A percentile compares a stretch with the other conserved stretches of the same genome.
These are phyloP conservation scores for Dillenia suffruticosa DNA, from an alignment of 164 flowering plant species.

Conservation along the genomic window DNA sequence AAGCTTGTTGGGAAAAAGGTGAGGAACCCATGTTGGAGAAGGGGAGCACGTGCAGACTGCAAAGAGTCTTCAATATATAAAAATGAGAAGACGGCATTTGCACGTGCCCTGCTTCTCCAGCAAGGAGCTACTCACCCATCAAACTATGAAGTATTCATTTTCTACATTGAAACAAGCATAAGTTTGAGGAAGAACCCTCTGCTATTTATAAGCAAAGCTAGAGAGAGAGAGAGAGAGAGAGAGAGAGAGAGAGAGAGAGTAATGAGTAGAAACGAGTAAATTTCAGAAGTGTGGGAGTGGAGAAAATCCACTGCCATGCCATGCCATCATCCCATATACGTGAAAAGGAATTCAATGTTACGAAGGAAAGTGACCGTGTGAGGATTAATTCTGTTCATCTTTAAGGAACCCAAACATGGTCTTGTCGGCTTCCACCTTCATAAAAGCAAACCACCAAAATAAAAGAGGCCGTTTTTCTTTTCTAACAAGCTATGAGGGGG, in stretches of 20 bases:
- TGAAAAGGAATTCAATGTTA: neutral
- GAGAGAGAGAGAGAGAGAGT: constrained; percentile 8
- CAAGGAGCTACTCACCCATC: constrained; percentile 55
- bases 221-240: neutral
- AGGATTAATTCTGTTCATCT: neutral
- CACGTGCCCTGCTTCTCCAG: constrained; percentile 99
- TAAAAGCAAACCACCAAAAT: neutral
- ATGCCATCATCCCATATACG: constrained; percentile 15
- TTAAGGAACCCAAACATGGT: neutral
- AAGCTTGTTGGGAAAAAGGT: constrained; percentile 1
- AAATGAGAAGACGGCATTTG: constrained; percentile 17
- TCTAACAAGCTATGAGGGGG: no score
- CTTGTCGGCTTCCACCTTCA: neutral
- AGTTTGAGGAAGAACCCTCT: neutral
- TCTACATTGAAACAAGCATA: constrained; percentile 16
- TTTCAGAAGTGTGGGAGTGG: constrained; percentile 5
- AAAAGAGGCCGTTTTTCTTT: neutral
- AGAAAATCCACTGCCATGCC: constrained; percentile 17
- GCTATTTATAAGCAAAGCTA: neutral
- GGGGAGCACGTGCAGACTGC: constrained; percentile 47
- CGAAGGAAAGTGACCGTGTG: neutral
- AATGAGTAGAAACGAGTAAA: neutral
- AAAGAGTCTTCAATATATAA: neutral
- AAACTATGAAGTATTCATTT: neutral
- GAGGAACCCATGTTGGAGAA: constrained; percentile 51